These are phyloP conservation scores for Pleomassaria siparia DNA, from an alignment of 2,329 filamentous ascomycete genomes.

Conservation along the genomic window DNA sequence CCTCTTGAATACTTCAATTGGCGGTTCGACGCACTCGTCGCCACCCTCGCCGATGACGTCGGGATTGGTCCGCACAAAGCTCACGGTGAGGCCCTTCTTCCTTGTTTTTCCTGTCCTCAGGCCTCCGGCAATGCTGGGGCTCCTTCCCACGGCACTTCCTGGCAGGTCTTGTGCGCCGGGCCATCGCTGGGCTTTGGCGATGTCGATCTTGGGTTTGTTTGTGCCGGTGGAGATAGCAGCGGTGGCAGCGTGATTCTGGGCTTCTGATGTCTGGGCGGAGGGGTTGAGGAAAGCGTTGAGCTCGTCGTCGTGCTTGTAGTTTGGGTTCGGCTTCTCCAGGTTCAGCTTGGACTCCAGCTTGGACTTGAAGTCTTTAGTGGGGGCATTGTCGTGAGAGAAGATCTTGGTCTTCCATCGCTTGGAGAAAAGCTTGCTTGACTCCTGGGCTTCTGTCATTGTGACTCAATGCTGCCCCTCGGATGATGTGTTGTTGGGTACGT, in stretches of 20 bases:
- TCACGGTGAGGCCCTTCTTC: constrained; percentile 71
- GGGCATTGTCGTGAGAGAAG: constrained; percentile 45
- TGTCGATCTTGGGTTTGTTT: constrained; percentile 50
- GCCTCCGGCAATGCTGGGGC: constrained; percentile 40
- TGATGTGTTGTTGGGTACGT: not conserved
- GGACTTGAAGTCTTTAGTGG: constrained; percentile 17
- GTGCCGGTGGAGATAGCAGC: constrained; percentile 28
- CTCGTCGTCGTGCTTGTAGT: constrained; percentile 46
- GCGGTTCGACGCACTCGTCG: constrained; percentile 76
- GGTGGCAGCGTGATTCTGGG: constrained; percentile 29
- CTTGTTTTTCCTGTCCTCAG: constrained; percentile 42
- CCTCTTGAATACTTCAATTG: constrained; percentile 67
- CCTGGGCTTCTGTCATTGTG: constrained; percentile 37
- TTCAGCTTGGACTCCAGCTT: constrained; percentile 7
- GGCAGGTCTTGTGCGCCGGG: constrained; percentile 51
- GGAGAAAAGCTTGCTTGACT: constrained; percentile 41
- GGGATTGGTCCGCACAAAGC: constrained; percentile 71
- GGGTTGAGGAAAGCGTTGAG: constrained; percentile 62
- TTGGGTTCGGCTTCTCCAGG: constrained; percentile 18
- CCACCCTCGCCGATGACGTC: constrained; percentile 89
- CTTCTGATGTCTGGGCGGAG: constrained; percentile 48
- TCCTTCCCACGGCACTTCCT: constrained; percentile 38
- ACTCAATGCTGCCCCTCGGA: constrained; percentile 1
- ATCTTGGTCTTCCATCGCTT: constrained; percentile 55
- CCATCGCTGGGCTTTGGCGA: constrained; percentile 53